phyloP scores from a whole-genome alignment of 768 basidiomycete genomes.

The Hericium erinaceus region DNA sequence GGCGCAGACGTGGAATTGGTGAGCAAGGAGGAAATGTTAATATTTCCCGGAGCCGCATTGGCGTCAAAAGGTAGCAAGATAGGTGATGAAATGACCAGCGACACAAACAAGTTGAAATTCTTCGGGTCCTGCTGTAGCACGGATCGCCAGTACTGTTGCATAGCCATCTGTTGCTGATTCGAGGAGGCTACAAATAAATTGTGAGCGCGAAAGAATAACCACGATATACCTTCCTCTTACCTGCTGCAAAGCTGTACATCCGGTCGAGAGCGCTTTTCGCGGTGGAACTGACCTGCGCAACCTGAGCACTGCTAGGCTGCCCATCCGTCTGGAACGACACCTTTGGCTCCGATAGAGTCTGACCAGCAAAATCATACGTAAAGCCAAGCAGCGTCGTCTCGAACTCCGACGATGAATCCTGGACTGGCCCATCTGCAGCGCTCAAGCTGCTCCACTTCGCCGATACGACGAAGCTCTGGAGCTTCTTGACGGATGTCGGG shows the following conservation, averaged over 20 bases:
- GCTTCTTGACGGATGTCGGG: constrained; percentile 22
- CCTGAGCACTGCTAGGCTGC: constrained; percentile 36
- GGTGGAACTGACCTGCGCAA: constrained; percentile 29
- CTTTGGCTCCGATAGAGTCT: constrained; percentile 34
- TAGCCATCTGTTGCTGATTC: constrained; percentile 36
- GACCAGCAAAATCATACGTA: constrained; percentile 50
- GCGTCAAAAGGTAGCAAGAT: constrained; percentile 54
- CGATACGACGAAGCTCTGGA: constrained; percentile 38
- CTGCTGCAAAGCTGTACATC: constrained; percentile 52
- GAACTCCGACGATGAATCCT: constrained; percentile 25
- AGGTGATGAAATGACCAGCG: constrained; percentile 35
- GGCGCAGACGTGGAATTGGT: constrained; percentile 28
- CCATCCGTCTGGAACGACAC: constrained; percentile 38
- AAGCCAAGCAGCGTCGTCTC: constrained; percentile 40
- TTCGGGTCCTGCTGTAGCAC: constrained; percentile 36
- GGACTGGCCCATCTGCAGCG: constrained; percentile 31
- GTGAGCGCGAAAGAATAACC: not conserved
- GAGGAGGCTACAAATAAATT: constrained; percentile 39
- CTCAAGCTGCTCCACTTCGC: constrained; percentile 40
- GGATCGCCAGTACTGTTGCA: constrained; percentile 46
- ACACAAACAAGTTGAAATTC: constrained; percentile 38
- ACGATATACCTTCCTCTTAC: constrained; percentile 23
- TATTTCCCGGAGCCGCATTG: constrained; percentile 22
- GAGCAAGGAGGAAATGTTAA: constrained; percentile 31
- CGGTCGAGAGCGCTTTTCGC: constrained; percentile 38